Percentiles rank a stretch among this genome's conserved stretches.
Conservation (phyloP, 1,284 basidiomycete species). For the Trametes versicolor region DNA sequence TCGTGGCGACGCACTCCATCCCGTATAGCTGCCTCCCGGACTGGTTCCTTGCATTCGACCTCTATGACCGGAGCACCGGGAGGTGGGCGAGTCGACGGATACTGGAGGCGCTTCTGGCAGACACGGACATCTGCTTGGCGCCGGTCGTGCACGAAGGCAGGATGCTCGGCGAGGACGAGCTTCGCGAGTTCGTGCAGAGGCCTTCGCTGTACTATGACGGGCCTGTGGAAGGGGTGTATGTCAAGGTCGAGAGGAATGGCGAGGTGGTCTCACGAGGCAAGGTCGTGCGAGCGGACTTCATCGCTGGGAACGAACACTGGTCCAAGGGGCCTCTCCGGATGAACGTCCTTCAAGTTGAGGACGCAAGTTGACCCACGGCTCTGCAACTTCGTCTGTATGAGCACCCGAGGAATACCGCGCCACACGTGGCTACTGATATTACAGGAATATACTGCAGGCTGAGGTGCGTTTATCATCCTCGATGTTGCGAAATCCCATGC, state of each 20-base stretch:
- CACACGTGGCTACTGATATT: not conserved
- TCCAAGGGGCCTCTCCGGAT: constrained; percentile 53
- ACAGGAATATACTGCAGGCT: too few relatives aligned
- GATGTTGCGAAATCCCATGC: too few relatives aligned
- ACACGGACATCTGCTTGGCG: constrained; percentile 53
- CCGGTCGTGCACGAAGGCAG: constrained; percentile 55
- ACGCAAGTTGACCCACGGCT: not conserved
- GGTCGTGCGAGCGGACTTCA: constrained; percentile 70
- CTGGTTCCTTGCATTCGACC: constrained; percentile 66
- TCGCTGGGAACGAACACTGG: constrained; percentile 74
- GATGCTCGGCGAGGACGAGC: constrained; percentile 50
- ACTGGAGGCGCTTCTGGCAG: constrained; percentile 49
- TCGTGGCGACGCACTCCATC: constrained; percentile 69
- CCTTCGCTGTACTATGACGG: constrained; percentile 59
- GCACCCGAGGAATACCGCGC: too few relatives aligned
- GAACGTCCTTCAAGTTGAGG: constrained; percentile 43
- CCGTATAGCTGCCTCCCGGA: constrained; percentile 62
- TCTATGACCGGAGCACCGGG: constrained; percentile 61
- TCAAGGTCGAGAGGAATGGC: constrained; percentile 60
- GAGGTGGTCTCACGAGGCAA: constrained; percentile 59
- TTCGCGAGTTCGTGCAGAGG: constrained; percentile 55
- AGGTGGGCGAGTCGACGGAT: constrained; percentile 52
- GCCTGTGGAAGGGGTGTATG: constrained; percentile 65
- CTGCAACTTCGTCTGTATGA: too few relatives aligned
- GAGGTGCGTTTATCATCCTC: too few relatives aligned